phyloP scores from a whole-genome alignment of 441 rosid genomes.

The Croton laevigatus region DNA sequence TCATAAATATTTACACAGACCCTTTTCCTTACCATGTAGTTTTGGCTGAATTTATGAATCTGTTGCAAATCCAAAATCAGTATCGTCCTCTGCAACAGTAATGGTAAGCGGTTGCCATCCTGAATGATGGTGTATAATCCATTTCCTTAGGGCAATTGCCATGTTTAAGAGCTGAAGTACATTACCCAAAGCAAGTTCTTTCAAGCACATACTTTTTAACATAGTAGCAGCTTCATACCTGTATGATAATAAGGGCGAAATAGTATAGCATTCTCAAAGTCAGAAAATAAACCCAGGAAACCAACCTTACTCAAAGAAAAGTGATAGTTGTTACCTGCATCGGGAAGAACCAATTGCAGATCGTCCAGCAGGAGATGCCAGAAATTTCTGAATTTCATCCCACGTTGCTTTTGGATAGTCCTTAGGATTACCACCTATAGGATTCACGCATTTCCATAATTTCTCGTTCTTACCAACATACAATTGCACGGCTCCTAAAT shows the following conservation, averaged over 20 bases:
- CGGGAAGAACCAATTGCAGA: slow-evolving; percentile 37
- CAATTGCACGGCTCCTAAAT: slow-evolving; percentile 31
- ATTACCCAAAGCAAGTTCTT: slow-evolving; percentile 36
- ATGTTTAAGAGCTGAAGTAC: slow-evolving; percentile 39
- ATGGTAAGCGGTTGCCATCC: slow-evolving; percentile 48
- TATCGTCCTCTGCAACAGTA: slow-evolving; percentile 19
- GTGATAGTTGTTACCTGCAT: slow-evolving; percentile 30
- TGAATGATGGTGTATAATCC: slow-evolving; percentile 33
- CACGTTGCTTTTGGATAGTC: slow-evolving; percentile 31
- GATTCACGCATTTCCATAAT: slow-evolving; percentile 41
- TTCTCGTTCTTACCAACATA: slow-evolving; percentile 38
- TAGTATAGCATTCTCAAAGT: slow-evolving; percentile 10
- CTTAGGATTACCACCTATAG: slow-evolving; percentile 30
- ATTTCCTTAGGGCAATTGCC: slow-evolving; percentile 28
- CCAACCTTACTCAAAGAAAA: neutral
- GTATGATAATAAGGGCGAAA: no score
- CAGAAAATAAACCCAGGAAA: slow-evolving; percentile 1
- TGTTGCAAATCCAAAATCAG: slow-evolving; percentile 9
- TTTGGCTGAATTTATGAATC: neutral
- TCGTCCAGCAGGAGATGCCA: slow-evolving; percentile 32
- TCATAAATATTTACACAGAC: neutral
- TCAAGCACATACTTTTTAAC: slow-evolving; percentile 40
- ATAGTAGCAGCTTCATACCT: slow-evolving; percentile 46
- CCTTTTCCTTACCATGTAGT: neutral
- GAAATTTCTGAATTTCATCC: slow-evolving; percentile 30